Conservation (phyloP, 257 asterid species). For the Handroanthus guayacan region DNA sequence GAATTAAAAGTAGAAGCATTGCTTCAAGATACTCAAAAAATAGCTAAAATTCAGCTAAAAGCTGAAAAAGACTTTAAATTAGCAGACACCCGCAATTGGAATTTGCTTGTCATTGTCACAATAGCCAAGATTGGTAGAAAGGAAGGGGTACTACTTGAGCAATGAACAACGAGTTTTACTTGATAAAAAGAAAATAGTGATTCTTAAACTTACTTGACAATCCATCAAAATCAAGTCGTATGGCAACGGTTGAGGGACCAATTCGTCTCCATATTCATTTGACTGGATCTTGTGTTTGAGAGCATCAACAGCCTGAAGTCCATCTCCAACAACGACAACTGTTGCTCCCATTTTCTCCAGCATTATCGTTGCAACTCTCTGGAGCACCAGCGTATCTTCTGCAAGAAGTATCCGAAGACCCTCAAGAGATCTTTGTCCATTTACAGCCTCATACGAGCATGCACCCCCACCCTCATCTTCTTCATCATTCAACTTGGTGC, state of each 20-base stretch:
- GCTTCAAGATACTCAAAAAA: too few species aligned
- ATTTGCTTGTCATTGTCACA: too few species aligned
- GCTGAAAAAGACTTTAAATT: too few species aligned
- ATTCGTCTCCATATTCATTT: constrained; percentile 34
- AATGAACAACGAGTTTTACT: too few species aligned
- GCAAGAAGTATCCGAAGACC: constrained; percentile 83
- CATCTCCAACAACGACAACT: constrained; percentile 88
- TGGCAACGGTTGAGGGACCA: constrained; percentile 40
- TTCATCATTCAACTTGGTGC: constrained; percentile 16
- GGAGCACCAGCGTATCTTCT: constrained; percentile 88
- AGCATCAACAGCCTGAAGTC: constrained; percentile 78
- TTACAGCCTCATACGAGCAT: constrained; percentile 36
- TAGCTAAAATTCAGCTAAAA: too few species aligned
- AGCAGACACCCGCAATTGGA: too few species aligned
- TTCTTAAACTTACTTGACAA: constrained; percentile 74
- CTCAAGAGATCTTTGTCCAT: constrained; percentile 55
- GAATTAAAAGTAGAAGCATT: too few species aligned
- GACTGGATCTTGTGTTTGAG: constrained; percentile 44
- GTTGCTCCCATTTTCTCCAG: constrained; percentile 88
- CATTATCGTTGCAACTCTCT: constrained; percentile 94
- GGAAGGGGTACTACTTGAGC: too few species aligned
- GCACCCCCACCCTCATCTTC: constrained; percentile 38
- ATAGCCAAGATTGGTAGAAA: too few species aligned
- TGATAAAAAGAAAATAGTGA: background rate
- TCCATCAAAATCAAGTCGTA: constrained; percentile 93